phyloP scores from a whole-genome alignment of 306 rosid species.

The Ormosia semicastrata region DNA sequence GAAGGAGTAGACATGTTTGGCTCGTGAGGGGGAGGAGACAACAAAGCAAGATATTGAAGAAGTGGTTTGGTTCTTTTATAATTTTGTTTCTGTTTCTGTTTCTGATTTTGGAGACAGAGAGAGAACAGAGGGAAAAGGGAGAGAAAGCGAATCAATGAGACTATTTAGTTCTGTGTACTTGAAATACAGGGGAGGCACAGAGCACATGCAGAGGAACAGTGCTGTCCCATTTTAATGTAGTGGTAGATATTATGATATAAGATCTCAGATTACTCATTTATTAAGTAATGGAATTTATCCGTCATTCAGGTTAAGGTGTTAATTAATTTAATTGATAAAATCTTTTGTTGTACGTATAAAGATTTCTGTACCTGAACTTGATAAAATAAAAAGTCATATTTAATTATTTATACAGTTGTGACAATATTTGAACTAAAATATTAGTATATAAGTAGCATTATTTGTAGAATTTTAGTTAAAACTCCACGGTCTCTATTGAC shows the following conservation, averaged over 20 bases:
- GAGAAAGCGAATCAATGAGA: constrained; percentile 24
- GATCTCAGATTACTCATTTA: constrained; percentile 14
- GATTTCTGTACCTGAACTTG: constrained; percentile 2
- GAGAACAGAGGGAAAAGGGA: constrained; percentile 6
- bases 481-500: neutral
- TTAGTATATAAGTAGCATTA: neutral
- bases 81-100: constrained; percentile 15
- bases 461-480: neutral
- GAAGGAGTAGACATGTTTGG: constrained; percentile 46
- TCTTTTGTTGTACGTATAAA: neutral
- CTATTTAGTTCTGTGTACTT: too few species aligned
- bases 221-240: constrained; percentile 30
- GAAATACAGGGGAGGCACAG: constrained; percentile 37
- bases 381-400: neutral
- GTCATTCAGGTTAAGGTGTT: neutral
- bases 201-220: constrained; percentile 50
- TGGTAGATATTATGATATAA: constrained; percentile 20
- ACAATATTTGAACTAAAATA: constrained; percentile 13
- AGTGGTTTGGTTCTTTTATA: constrained; percentile 26
- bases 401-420: neutral
- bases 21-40: constrained; percentile 9
- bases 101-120: constrained; percentile 32
- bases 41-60: constrained; percentile 4
- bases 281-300: neutral
- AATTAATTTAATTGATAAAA: neutral